phyloP scores from a whole-genome alignment of 2,329 filamentous ascomycete species.

The Pyrenochaeta sp. region DNA sequence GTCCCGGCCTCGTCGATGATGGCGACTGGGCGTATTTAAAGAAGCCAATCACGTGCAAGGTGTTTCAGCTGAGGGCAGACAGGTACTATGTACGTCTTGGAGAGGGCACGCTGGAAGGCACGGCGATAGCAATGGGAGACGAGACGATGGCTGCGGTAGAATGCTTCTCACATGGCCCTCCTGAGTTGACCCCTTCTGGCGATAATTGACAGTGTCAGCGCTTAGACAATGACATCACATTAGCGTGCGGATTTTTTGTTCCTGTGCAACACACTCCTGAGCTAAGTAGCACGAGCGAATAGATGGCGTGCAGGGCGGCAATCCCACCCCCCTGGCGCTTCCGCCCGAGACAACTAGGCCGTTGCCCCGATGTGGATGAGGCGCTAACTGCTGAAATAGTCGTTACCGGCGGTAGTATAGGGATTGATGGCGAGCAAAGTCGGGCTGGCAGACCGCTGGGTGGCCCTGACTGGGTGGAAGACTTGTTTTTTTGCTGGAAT shows the following conservation, averaged over 20 bases:
- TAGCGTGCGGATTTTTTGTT: slow-evolving; percentile 5
- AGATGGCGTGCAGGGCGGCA: slow-evolving; percentile 8
- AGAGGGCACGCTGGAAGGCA: too few relatives aligned
- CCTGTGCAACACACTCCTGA: slow-evolving; percentile 4
- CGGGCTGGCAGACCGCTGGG: background rate
- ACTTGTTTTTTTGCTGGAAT: too few relatives aligned
- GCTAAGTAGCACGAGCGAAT: slow-evolving; percentile 13
- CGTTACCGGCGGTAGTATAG: slow-evolving; percentile 1
- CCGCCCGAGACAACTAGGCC: background rate
- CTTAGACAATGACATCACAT: slow-evolving; percentile 19
- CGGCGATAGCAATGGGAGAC: too few relatives aligned
- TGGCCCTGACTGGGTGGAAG: background rate
- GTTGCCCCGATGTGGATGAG: background rate
- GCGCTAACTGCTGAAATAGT: slow-evolving; percentile 7
- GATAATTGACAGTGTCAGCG: background rate
- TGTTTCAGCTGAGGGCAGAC: too few relatives aligned
- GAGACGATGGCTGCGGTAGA: too few relatives aligned
- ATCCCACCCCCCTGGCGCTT: slow-evolving; percentile 12
- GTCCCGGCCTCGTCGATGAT: too few relatives aligned
- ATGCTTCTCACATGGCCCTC: too few relatives aligned
- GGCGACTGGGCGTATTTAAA: too few relatives aligned
- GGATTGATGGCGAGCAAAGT: background rate
- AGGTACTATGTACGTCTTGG: too few relatives aligned
- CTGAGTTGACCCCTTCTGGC: too few relatives aligned
- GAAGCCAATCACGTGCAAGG: too few relatives aligned